A percentile compares a stretch with the other conserved stretches of the same genome.
phyloP scores from a whole-genome alignment of 306 rosid genomes.

The Lablab purpureus region DNA sequence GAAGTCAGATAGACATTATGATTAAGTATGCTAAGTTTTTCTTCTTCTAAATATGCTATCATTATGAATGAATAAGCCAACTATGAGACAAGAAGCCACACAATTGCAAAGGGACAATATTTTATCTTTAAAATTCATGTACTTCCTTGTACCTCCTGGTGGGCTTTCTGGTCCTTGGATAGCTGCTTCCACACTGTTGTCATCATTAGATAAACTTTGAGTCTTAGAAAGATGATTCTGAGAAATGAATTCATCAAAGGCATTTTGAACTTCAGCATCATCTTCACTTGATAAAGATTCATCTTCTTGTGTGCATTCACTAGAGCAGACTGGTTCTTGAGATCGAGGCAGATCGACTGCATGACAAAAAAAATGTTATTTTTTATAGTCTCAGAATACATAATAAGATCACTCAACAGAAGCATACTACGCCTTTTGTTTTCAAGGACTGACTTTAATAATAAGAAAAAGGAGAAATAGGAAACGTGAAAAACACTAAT shows the following conservation, averaged over 20 bases:
- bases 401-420: slow-evolving; percentile 26
- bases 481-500: slow-evolving; percentile 17
- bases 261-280: slow-evolving; percentile 50
- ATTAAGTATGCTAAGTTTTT: slow-evolving; percentile 16
- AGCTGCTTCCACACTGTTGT: slow-evolving; percentile 42
- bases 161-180: slow-evolving; percentile 44
- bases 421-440: slow-evolving; percentile 1
- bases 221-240: slow-evolving; percentile 53
- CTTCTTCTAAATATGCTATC: slow-evolving; percentile 15
- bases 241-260: slow-evolving; percentile 50
- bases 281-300: slow-evolving; percentile 50
- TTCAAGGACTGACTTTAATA: slow-evolving; percentile 24
- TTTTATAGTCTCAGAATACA: not conserved
- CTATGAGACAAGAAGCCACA: slow-evolving; percentile 7
- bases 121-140: slow-evolving; percentile 34
- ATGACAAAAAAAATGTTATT: slow-evolving; percentile 1
- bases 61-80: slow-evolving; percentile 30
- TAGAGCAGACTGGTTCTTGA: slow-evolving; percentile 41
- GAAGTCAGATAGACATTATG: slow-evolving; percentile 19
- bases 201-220: slow-evolving; percentile 42
- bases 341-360: slow-evolving; percentile 50
- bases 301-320: slow-evolving; percentile 51
- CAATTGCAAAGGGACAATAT: slow-evolving; percentile 12
- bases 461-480: slow-evolving; percentile 3
- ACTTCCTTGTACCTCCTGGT: slow-evolving; percentile 55